Conservation (phyloP, 257 asterid species). For the Prunella vulgaris region DNA sequence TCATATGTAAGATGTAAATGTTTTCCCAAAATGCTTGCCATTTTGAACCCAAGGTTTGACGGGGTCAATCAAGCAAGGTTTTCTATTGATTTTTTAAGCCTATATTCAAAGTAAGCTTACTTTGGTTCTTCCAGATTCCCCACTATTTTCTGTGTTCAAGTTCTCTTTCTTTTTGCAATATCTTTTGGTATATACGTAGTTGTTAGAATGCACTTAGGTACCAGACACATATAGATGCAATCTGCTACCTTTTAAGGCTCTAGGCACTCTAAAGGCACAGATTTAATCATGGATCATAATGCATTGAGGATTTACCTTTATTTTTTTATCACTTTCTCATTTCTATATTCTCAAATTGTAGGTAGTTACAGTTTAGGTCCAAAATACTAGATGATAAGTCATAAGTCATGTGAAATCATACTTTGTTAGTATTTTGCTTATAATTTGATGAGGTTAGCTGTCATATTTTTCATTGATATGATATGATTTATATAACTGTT, state of each 20-base stretch:
- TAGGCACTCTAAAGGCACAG: neutral
- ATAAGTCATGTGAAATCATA: neutral
- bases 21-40: conserved; percentile 88
- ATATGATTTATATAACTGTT: conserved; percentile 1
- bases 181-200: conserved; percentile 1
- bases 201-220: neutral
- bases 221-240: neutral
- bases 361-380: neutral
- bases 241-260: neutral
- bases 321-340: neutral
- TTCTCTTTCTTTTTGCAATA: neutral
- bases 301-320: neutral
- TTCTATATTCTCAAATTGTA: neutral
- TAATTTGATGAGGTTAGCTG: conserved; percentile 15
- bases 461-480: conserved; percentile 2
- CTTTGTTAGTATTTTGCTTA: conserved; percentile 9
- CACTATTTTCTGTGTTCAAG: neutral
- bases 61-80: conserved; percentile 94
- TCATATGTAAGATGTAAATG: conserved; percentile 77
- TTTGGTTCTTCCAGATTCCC: neutral
- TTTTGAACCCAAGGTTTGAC: conserved; percentile 92
- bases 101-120: conserved; percentile 70
- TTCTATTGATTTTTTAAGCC: conserved; percentile 85
- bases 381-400: neutral
- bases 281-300: neutral